A percentile compares a stretch with the other conserved stretches of the same genome.
phyloP scores from a whole-genome alignment of 2,329 filamentous ascomycete species.

The Colletotrichum abscissum region DNA sequence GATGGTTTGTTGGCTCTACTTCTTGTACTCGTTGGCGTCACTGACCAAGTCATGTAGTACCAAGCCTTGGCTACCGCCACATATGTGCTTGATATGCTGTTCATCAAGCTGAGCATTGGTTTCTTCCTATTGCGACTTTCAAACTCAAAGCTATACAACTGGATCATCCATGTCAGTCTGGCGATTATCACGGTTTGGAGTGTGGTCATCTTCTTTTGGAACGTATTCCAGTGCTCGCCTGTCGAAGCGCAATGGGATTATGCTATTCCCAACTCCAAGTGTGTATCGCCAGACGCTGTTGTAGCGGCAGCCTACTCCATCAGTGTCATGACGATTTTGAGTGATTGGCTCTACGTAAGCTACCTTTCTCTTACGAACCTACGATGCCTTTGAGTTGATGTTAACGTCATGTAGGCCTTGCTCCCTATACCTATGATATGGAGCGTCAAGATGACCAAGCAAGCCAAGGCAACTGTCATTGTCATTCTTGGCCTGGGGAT shows the following conservation, averaged over 20 bases:
- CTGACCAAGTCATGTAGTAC: slow-evolving; percentile 48
- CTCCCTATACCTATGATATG: slow-evolving; percentile 66
- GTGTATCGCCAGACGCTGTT: slow-evolving; percentile 56
- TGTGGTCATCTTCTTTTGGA: slow-evolving; percentile 62
- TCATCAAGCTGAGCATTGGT: slow-evolving; percentile 67
- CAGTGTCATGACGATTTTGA: slow-evolving; percentile 62
- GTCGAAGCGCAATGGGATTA: slow-evolving; percentile 65
- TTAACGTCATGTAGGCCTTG: slow-evolving; percentile 50
- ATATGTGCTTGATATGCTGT: slow-evolving; percentile 65
- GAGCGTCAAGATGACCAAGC: slow-evolving; percentile 63
- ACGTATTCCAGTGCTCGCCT: slow-evolving; percentile 62
- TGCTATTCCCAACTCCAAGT: slow-evolving; percentile 54
- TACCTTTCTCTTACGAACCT: background rate
- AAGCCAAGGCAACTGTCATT: slow-evolving; percentile 63
- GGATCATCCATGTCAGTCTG: slow-evolving; percentile 58
- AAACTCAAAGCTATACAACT: slow-evolving; percentile 57
- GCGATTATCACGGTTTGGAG: slow-evolving; percentile 59
- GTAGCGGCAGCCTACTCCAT: slow-evolving; percentile 62
- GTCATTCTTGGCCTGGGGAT: slow-evolving; percentile 61
- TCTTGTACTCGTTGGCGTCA: background rate
- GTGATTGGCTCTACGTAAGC: slow-evolving; percentile 64
- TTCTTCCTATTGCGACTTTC: slow-evolving; percentile 63
- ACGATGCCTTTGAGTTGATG: background rate
- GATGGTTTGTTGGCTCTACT: slow-evolving; percentile 47
- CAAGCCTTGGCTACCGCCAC: slow-evolving; percentile 63